Evolutionary conservation across 75 land plant species (phyloP), one percentile per base, ranked within the genome.

Genomic region (Picea sitchensis): DNA sequence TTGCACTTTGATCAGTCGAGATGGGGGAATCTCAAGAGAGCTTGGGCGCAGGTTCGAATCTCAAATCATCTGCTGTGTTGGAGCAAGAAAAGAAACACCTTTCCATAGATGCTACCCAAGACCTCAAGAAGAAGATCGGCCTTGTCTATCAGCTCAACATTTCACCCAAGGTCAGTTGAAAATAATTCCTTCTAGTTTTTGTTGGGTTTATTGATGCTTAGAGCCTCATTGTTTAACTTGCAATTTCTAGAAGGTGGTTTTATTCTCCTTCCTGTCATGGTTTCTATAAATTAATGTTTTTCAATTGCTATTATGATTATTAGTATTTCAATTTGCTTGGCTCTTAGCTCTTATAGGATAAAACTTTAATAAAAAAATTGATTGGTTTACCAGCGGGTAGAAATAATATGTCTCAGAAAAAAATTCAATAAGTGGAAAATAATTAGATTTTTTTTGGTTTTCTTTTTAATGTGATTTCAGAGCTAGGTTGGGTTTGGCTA

Each of bases 81-180:
- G 93, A 94, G 26, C 88, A 84, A 85, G 91, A 93, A 91, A 90
- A 87, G 85, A 80, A 77, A 61, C 94, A 96, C 75, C 80, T 96
- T 76, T 73, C 83, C 34, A 88, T 95, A 69, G 92, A 92, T 26
- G 93, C 87, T 31, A 98, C 95, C 36, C 86, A 92, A 58, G 80
- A 91, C 21, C 77, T 96, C 75, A 75, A 79, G 78, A 82, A 88
- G 82, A 96, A 94, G 81, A 72, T 96, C 64, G 92, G 90, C 76
- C 86, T 88, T 77, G 93, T 95, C 58, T 96, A 96, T 75, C 98
- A 96, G 80, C 78, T 96, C 88, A 91, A 94, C 81, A 90, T 96
- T 76, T 90, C 93, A 58, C 99, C 97, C 51, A 90, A 92, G 98
- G 98, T 93, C 7, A 41, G 15, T 54, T 78, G 3, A 20, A 15